Base-by-base conservation (phyloP, 805 yeast genomes). In the Lipomyces yamadae region DNA sequence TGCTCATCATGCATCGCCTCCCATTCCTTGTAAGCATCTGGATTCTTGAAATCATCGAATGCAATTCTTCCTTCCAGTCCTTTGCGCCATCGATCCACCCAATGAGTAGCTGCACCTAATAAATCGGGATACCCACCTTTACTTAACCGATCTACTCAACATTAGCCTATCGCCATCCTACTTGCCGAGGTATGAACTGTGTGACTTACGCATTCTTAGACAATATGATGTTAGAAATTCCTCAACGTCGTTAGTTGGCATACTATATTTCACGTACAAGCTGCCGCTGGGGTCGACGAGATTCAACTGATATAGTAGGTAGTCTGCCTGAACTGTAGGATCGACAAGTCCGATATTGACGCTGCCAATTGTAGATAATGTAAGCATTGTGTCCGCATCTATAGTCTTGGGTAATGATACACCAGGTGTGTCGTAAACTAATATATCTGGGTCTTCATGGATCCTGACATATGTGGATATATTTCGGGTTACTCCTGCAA, bases 361-460 rank as follows among this genome's bases (percentile, higher is more conserved):
- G 58, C 95, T 88, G 0, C 96, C 96, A 48, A 89, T 86, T 24
- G 92, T 78, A 0, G 90, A 82, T 50, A 93, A 80, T 2, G 88
- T 84, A 32, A 94, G 79, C 95, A 93, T 91, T 1, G 92, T 86
- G 68, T 87, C 86, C 2, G 83, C 76, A 67, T 84, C 83, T 58
- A 83, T 82, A 8, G 87, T 90, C 29, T 86, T 85, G 0, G 99
- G 98, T 11, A 92, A 77, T 65, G 91, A 86, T 3, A 95, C 93
- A 0, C 99, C 99, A 0, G 99, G 99, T 0, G 98, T 90, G 75
- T 95, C 99, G 72, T 90, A 86, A 6, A 93, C 80, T 66, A 86
- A 82, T 2, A 94, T 83, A 42, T 85, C 86, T 0, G 95, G 93
- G 35, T 81, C 81, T 10, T 80, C 77, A 55, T 83, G 78, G 13